Percentiles rank a stretch among this genome's conserved stretches.
phyloP scores from a whole-genome alignment of 2,329 filamentous ascomycete species.

The Epichloe baconii region DNA sequence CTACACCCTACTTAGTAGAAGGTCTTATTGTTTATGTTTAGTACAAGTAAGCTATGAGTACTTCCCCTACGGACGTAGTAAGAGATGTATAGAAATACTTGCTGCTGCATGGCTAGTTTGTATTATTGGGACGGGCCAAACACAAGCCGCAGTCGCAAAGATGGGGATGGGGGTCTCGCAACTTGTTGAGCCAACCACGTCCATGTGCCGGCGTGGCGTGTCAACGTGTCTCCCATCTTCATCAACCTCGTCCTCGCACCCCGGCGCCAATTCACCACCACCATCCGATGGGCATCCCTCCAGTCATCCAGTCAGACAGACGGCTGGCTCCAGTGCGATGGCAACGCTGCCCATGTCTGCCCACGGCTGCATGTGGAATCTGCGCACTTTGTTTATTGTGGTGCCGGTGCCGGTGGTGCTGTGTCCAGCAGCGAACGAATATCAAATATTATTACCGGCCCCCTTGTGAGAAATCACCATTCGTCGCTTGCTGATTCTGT shows the following conservation, averaged over 20 bases:
- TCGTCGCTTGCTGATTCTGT: neutral
- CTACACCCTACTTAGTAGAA: too few relatives aligned
- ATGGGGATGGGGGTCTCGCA: neutral
- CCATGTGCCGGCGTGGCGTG: neutral
- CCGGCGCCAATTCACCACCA: conserved; percentile 1
- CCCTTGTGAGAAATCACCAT: neutral
- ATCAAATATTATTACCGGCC: neutral
- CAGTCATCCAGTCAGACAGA: neutral
- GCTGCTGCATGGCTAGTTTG: too few relatives aligned
- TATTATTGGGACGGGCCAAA: neutral
- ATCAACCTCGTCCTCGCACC: neutral
- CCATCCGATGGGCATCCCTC: neutral
- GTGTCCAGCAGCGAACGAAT: neutral
- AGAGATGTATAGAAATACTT: too few relatives aligned
- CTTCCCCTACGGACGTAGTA: too few relatives aligned
- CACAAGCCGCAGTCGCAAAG: neutral
- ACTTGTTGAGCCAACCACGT: conserved; percentile 1
- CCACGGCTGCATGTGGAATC: neutral
- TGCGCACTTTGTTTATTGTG: neutral
- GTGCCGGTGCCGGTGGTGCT: neutral
- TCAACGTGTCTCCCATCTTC: neutral
- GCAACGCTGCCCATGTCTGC: neutral
- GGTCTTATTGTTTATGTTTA: too few relatives aligned
- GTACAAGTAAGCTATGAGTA: too few relatives aligned
- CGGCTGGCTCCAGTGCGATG: neutral